Evolutionary conservation across 768 basidiomycete species (phyloP).

Genomic region (Macrocybe gigantea): DNA sequence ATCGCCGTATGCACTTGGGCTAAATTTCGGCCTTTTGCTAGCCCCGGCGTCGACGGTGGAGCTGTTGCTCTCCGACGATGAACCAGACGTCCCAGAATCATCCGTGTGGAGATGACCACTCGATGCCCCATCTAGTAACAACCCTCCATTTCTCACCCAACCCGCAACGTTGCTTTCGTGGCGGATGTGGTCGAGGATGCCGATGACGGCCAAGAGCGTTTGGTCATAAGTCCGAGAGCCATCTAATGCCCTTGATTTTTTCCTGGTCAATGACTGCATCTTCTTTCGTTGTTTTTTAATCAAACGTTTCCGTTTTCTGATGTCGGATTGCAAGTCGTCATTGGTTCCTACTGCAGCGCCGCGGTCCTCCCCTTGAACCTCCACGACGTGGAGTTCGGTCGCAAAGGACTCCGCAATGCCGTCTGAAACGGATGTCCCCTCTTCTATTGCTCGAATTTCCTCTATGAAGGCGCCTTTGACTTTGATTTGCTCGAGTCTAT

Average conservation of each 20-base stretch:
- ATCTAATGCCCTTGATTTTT: neutral
- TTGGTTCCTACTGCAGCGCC: neutral
- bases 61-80: neutral
- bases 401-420: too few relatives aligned
- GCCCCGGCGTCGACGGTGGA: too few relatives aligned
- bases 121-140: neutral
- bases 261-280: neutral
- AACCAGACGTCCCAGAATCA: neutral
- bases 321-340: neutral
- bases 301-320: neutral
- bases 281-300: neutral
- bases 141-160: conserved; percentile 57
- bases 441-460: too few relatives aligned
- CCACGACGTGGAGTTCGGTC: too few relatives aligned
- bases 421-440: too few relatives aligned
- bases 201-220: conserved; percentile 61
- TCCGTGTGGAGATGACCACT: neutral
- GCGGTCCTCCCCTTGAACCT: conserved; percentile 1
- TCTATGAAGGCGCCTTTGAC: too few relatives aligned
- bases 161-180: conserved; percentile 56
- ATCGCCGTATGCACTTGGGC: too few relatives aligned
- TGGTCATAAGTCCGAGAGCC: conserved; percentile 31
- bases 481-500: too few relatives aligned
- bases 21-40: too few relatives aligned
- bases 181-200: conserved; percentile 57